Evolutionary conservation across 2,329 filamentous ascomycete genomes (phyloP), one percentile per base, ranked within the genome.

Genomic region (Cladosporium colombiae): DNA sequence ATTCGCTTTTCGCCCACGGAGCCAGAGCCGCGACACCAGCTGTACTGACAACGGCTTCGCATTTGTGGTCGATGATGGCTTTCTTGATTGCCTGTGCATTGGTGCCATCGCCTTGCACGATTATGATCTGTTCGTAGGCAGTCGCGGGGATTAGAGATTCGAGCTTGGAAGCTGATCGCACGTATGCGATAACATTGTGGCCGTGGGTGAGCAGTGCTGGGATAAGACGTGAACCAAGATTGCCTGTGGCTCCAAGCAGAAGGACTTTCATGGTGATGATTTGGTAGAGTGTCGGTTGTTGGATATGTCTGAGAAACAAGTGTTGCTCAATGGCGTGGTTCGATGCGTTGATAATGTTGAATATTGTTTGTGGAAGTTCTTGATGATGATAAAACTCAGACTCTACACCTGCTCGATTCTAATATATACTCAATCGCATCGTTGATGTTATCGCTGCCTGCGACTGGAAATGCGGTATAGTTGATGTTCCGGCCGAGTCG

Each of bases 41-140:
- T 3, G 77, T 75, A 63, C 77, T 78, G 64, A 82, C 70, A 23
- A 82, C 73, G 13, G 74, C 79, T 66, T 81, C 77, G 67, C 79
- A 80, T 52, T 73, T 66, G 63, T 74, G 58, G 7, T 77, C 74
- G 21, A 78, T 64, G 33, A 82, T 75, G 5, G 77, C 77, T 13
- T 69, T 70, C 60, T 75, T 77, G 62, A 82, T 74, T 11, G 71
- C 65, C 13, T 53, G 64, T 14, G 74, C 60, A 65, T 81, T 75
- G 5, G 72, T 79, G 11, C 78, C 79, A 65, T 80, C 72, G 57
- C 79, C 80, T 56, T 77, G 65, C 18, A 80, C 71, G 14, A 81
- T 72, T 14, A 69, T 71, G 58, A 79, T 67, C 23, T 75, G 72
- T 21, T 68, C 58, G 63, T 77, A 70, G 13, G 80, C 63, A 4